Base-by-base conservation (phyloP, 116 monocot genomes). In the Iris pallida region DNA sequence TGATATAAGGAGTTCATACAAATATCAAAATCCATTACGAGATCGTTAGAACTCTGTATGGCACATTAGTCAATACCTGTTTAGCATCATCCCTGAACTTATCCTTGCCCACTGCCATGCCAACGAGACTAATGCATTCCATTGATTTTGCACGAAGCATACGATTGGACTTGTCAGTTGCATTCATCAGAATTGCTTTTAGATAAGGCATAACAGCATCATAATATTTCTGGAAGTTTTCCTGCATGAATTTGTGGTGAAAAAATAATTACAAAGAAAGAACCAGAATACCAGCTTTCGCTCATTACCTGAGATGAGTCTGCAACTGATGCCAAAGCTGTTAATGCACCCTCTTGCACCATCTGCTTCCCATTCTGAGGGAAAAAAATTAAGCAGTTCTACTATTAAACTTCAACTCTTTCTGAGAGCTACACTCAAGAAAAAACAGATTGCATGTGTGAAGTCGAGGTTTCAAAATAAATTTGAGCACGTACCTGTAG, bases 111-210 rank as follows among this genome's bases (percentile, higher is more conserved):
- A 91, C 95, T 62, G 95, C 95, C 88, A 91, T 88, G 16, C 95
- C 95, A 73, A 96, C 92, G 52, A 91, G 77, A 80, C 95, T 91
- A 57, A 95, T 91, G 76, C 95, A 91, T 63, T 95, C 91, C 88
- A 95, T 88, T 12, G 91, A 81, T 72, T 91, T 95, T 6, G 95
- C 95, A 77, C 91, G 88, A 48, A 96, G 82, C 91, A 91, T 96
- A 14, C 91, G 77, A 57, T 91, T 91, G 16, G 91, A 84, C 66
- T 89, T 91, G 61, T 91, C 88, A 73, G 86, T 91, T 61, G 95
- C 92, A 82, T 82, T 91, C 59, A 96, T 75, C 61, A 96, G 71
- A 78, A 96, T 88, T 59, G 73, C 80, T 63, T 96, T 96, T 7
- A 96, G 68, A 49, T 88, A 91, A 40, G 95, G 92, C 84, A 96